Evolutionary conservation across 352 stramenopile species (phyloP), one percentile per base, ranked within the genome.

Genomic region (Phytophthora pluvialis): DNA sequence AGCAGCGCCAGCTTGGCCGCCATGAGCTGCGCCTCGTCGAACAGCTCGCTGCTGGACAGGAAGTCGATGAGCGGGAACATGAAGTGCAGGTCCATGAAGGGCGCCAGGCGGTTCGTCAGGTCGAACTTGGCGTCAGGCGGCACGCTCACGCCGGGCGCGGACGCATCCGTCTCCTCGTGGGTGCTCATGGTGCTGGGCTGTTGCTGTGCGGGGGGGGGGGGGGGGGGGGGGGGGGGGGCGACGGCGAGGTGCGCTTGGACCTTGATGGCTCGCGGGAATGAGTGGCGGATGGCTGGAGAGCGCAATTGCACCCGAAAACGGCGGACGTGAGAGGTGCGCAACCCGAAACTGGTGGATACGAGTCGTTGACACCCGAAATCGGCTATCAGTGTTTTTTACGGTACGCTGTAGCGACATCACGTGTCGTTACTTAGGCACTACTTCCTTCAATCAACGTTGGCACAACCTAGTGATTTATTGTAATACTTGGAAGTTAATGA

Each of bases 61-160:
- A 98, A 99, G 71, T 98, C 94, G 62, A 99, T 95, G 45, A 99
- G 80, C 64, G 95, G 95, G 82, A 99, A 98, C 87, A 99, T 97
- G 77, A 98, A 98, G 89, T 99, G 96, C 44, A 98, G 84, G 71
- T 99, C 96, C 81, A 99, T 94, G 77, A 97, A 98, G 51, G 95
- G 92, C 57, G 92, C 94, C 57, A 98, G 83, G 64, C 82, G 87
- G 70, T 97, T 97, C 47, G 96, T 99, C 52, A 99, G 83, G 73
- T 98, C 95, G 78, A 97, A 98, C 67, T 91, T 80, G 57, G 86
- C 77, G 38, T 91, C 79, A 8, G 82, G 77, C 15, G 74, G 71
- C 38, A 88, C 83, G 60, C 53, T 72, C 62, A 89, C 80, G 58
- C 51, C 70, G 11, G 58, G 51, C 26, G 67, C 47, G 28, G 28